Evolutionary conservation across 1,284 basidiomycete genomes (phyloP).

Genomic region (Caloboletus firmus): DNA sequence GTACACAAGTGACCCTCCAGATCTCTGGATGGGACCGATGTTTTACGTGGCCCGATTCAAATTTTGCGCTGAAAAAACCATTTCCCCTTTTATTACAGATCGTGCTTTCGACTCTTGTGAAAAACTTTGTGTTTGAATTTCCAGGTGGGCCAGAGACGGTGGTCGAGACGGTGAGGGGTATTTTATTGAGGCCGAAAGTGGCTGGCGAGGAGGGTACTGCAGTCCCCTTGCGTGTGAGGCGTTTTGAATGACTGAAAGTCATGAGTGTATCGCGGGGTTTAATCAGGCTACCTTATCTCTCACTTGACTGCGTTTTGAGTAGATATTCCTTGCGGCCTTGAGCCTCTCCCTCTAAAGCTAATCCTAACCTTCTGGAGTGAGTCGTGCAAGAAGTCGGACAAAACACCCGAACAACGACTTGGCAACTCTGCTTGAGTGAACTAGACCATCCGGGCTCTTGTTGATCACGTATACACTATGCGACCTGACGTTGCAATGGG

Average conservation of each 20-base stretch:
- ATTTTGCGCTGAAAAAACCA: background rate
- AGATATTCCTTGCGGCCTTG: background rate
- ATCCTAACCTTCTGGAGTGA: too few relatives aligned
- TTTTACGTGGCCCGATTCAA: background rate
- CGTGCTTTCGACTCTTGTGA: slow-evolving; percentile 46
- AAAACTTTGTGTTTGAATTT: slow-evolving; percentile 47
- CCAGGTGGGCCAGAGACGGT: slow-evolving; percentile 41
- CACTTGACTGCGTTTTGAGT: background rate
- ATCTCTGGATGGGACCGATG: background rate
- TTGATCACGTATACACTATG: too few relatives aligned
- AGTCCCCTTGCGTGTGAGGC: slow-evolving; percentile 43
- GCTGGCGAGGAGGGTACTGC: slow-evolving; percentile 40
- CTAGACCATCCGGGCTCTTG: too few relatives aligned
- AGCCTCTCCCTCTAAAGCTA: too few relatives aligned
- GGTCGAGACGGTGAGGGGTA: slow-evolving; percentile 37
- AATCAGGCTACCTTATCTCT: background rate
- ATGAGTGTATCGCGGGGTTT: too few relatives aligned
- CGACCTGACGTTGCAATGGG: too few relatives aligned
- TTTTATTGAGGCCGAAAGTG: slow-evolving; percentile 47
- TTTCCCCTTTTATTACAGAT: slow-evolving; percentile 34
- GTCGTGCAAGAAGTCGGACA: too few relatives aligned
- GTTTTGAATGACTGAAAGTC: slow-evolving; percentile 9
- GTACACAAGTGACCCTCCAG: background rate
- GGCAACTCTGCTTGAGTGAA: too few relatives aligned
- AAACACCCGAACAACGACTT: too few relatives aligned